phyloP scores from a whole-genome alignment of 495 filamentous ascomycete genomes.

The Trichoderma erinaceum region DNA sequence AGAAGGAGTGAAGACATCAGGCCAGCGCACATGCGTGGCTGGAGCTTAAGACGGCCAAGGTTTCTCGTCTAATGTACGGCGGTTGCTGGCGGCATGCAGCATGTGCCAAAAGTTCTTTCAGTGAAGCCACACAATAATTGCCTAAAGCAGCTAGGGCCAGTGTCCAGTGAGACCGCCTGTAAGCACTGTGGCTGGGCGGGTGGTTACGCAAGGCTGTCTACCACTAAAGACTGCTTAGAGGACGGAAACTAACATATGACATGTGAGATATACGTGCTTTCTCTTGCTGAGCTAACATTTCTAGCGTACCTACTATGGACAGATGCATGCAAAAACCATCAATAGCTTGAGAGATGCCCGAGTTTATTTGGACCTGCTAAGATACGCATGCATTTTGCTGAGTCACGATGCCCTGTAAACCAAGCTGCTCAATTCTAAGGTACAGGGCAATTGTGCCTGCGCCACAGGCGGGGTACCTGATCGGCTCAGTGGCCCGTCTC shows the following conservation, averaged over 20 bases:
- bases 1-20: constrained; percentile 1
- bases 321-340: background rate
- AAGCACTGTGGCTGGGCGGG: background rate
- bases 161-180: background rate
- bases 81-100: constrained; percentile 1
- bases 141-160: constrained; percentile 4
- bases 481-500: background rate
- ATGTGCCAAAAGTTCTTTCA: constrained; percentile 4
- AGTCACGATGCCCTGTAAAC: background rate
- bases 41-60: constrained; percentile 7
- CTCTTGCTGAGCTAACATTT: too few relatives aligned
- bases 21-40: constrained; percentile 3
- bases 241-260: too few relatives aligned
- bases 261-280: too few relatives aligned
- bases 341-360: background rate
- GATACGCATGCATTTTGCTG: background rate
- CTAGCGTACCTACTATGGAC: too few relatives aligned
- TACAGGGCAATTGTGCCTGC: constrained; percentile 6
- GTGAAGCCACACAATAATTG: background rate
- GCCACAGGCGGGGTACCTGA: constrained; percentile 13
- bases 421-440: background rate
- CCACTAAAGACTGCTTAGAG: too few relatives aligned
- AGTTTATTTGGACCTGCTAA: background rate
- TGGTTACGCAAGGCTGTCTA: background rate
- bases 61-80: background rate